Conservation (phyloP, 345 rosid species). For the Arabis hirsuta region DNA sequence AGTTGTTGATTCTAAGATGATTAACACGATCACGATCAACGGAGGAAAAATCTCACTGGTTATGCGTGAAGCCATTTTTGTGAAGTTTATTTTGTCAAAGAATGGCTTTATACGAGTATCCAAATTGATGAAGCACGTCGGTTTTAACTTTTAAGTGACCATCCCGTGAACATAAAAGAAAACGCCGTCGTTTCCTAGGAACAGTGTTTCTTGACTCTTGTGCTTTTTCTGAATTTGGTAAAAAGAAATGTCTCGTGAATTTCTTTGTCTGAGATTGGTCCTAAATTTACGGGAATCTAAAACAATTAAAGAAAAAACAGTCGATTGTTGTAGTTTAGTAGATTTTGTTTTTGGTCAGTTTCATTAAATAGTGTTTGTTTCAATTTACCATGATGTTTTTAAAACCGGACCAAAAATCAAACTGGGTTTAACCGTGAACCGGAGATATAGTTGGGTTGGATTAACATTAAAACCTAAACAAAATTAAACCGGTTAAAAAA, state of each 20-base stretch:
- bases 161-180: not conserved
- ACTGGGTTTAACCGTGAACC: too few species aligned
- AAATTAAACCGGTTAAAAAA: too few species aligned
- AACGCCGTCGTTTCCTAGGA: constrained; percentile 27
- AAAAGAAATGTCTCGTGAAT: constrained; percentile 36
- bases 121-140: not conserved
- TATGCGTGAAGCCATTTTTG: constrained; percentile 21
- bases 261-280: constrained; percentile 43
- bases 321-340: not conserved
- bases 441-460: too few species aligned
- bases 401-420: too few species aligned
- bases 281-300: constrained; percentile 37
- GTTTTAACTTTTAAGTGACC: not conserved
- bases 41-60: not conserved
- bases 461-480: too few species aligned
- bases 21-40: constrained; percentile 16
- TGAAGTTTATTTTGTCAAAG: constrained; percentile 24
- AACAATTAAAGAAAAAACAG: not conserved
- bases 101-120: constrained; percentile 3
- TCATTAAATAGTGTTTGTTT: not conserved
- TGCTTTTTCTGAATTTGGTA: constrained; percentile 32
- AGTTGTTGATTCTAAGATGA: constrained; percentile 26
- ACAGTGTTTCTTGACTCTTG: constrained; percentile 38
- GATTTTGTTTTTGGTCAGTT: not conserved
- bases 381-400: too few species aligned